Base-by-base conservation (phyloP, 2,329 filamentous ascomycete species). In the Aspergillus persii region DNA sequence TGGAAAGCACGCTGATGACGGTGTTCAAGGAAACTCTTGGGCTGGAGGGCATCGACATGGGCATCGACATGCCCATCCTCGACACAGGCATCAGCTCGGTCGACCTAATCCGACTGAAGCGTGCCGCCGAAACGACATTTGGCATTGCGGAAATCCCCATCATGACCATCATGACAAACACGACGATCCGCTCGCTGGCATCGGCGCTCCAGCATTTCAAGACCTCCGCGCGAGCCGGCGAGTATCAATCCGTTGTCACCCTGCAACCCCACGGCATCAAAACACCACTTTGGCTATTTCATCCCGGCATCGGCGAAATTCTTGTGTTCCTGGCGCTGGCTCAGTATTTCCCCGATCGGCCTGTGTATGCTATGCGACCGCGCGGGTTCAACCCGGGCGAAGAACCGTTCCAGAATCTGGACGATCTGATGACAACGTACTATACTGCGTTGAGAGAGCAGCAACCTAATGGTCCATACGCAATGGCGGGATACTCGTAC, bases 401-500 rank as follows among this genome's bases (percentile, higher is more conserved):
- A 47, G 4, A 54, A 0, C 65, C 59, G 46, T 82, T 83, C 66
- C 54, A 47, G 0, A 64, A 52, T 33, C 70, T 84, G 18, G 54
- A 63, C 0, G 80, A 84, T 49, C 72, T 0, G 69, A 81, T 1
- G 58, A 63, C 1, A 15, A 75, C 68, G 0, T 85, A 84, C 65
- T 60, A 69, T 8, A 41, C 54, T 0, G 74, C 76, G 0, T 77
- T 85, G 41, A 73, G 74, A n/a, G 27, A 56, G 3, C 59, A 58
- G 1, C 83, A 85, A 58, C 81, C 82, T 0, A 12, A 68, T 0
- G 82, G 83, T 0, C 82, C 83, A 0, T 85, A 85, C 61, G 79
- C 79, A 0, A 66, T 85, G 1, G 79, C 79, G 0, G 83, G 83
- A 0, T 85, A 84, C 63, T 79, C 74, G 4, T 84, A 79, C 63